phyloP scores from a whole-genome alignment of 176 grass and related monocot species.

The Avena insularis region DNA sequence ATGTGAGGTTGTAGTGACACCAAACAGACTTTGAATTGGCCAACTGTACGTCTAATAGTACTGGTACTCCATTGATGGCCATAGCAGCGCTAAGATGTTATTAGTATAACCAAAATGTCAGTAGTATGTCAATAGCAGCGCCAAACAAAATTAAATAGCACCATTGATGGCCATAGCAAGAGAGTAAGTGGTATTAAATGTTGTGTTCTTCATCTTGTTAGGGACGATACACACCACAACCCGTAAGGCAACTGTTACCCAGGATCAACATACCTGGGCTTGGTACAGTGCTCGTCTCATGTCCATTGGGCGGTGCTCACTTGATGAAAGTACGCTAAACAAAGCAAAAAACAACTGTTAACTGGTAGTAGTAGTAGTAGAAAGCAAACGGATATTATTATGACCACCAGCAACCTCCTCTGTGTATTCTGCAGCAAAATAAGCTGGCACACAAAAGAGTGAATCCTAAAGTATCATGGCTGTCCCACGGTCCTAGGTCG shows the following conservation, averaged over 20 bases:
- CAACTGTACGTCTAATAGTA: background rate
- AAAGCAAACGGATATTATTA: background rate
- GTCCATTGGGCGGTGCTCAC: background rate
- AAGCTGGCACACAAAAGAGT: conserved; percentile 40
- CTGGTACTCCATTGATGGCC: background rate
- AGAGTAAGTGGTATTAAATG: conserved; percentile 27
- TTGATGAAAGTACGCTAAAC: background rate
- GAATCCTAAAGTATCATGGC: conserved; percentile 24
- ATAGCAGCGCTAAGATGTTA: too few relatives aligned
- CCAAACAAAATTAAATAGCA: too few relatives aligned
- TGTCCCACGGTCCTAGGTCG: background rate
- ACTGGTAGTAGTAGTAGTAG: background rate
- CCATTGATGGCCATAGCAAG: background rate
- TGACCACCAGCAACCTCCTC: background rate
- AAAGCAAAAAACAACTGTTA: background rate
- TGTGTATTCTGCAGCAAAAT: conserved; percentile 30
- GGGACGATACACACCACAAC: background rate
- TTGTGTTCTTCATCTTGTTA: conserved; percentile 10
- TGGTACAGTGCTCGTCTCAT: background rate
- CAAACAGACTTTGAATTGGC: background rate
- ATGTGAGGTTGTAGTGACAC: too few relatives aligned
- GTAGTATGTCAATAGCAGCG: too few relatives aligned
- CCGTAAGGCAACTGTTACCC: background rate
- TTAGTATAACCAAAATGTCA: too few relatives aligned
- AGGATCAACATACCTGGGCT: background rate